phyloP scores from a whole-genome alignment of 1,139 yeast species.

The Nematodospora anomalae region DNA sequence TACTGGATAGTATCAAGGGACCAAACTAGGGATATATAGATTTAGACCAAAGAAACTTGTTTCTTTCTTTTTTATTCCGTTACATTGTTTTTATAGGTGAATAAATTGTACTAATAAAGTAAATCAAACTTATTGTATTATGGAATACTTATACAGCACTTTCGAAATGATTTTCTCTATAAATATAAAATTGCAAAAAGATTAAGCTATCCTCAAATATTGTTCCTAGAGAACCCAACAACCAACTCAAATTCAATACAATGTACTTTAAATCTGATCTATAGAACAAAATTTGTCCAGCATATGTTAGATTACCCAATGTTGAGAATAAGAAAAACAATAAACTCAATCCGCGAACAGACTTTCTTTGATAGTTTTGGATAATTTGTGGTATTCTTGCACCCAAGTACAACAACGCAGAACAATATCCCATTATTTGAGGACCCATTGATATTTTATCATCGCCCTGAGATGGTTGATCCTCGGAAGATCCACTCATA shows the following conservation, averaged over 20 bases:
- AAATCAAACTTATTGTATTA: neutral
- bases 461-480: slow-evolving; percentile 15
- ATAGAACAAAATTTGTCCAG: slow-evolving; percentile 69
- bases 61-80: neutral
- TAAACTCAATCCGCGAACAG: slow-evolving; percentile 73
- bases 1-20: neutral
- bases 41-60: neutral
- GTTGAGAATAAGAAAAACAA: slow-evolving; percentile 74
- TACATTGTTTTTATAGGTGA: neutral
- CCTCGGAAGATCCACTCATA: slow-evolving; percentile 24
- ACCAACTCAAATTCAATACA: slow-evolving; percentile 67
- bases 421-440: slow-evolving; percentile 67
- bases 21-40: neutral
- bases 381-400: slow-evolving; percentile 81
- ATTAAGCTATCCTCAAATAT: slow-evolving; percentile 66
- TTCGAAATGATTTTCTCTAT: slow-evolving; percentile 31
- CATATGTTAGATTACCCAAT: slow-evolving; percentile 74
- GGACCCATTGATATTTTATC: slow-evolving; percentile 52
- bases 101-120: neutral
- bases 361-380: slow-evolving; percentile 65
- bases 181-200: slow-evolving; percentile 63
- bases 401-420: slow-evolving; percentile 69
- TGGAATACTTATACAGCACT: neutral
- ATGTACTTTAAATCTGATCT: slow-evolving; percentile 63
- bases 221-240: slow-evolving; percentile 73